phyloP scores from a whole-genome alignment of 2,329 filamentous ascomycete species.

The Stromatinia cepivora region DNA sequence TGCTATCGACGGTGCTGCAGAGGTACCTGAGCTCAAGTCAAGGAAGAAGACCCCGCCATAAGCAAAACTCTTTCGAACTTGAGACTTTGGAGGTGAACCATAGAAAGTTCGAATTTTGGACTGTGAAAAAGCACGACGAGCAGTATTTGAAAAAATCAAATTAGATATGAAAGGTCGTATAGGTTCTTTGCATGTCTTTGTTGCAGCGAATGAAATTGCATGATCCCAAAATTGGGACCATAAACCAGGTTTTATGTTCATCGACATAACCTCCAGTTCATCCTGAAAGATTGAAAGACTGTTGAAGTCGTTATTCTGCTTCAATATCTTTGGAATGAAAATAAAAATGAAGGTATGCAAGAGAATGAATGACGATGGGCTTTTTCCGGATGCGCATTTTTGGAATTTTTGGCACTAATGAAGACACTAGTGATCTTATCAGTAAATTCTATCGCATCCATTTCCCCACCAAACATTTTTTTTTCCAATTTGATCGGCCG shows the following conservation, averaged over 20 bases:
- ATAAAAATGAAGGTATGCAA: slow-evolving; percentile 17
- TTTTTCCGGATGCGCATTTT: slow-evolving; percentile 22
- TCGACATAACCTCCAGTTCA: slow-evolving; percentile 49
- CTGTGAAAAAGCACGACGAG: slow-evolving; percentile 30
- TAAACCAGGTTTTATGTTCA: slow-evolving; percentile 48
- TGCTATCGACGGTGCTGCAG: slow-evolving; percentile 40
- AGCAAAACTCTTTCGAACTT: slow-evolving; percentile 52
- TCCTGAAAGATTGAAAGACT: slow-evolving; percentile 42
- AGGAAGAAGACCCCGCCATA: slow-evolving; percentile 56
- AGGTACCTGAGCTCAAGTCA: slow-evolving; percentile 45
- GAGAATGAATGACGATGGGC: slow-evolving; percentile 18
- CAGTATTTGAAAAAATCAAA: slow-evolving; percentile 25
- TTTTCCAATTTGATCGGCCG: slow-evolving; percentile 12
- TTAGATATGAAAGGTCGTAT: slow-evolving; percentile 24
- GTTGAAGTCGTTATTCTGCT: slow-evolving; percentile 32
- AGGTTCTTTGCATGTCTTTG: slow-evolving; percentile 28
- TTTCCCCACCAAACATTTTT: slow-evolving; percentile 22
- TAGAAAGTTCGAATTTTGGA: slow-evolving; percentile 35
- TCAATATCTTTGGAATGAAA: background rate
- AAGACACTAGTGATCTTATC: slow-evolving; percentile 25
- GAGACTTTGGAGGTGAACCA: slow-evolving; percentile 42
- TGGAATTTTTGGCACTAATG: slow-evolving; percentile 21
- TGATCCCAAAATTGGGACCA: slow-evolving; percentile 47
- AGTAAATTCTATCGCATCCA: slow-evolving; percentile 18
- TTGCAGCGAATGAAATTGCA: slow-evolving; percentile 29